phyloP scores from a whole-genome alignment of 352 stramenopile species.

The Phytophthora nicotianae region DNA sequence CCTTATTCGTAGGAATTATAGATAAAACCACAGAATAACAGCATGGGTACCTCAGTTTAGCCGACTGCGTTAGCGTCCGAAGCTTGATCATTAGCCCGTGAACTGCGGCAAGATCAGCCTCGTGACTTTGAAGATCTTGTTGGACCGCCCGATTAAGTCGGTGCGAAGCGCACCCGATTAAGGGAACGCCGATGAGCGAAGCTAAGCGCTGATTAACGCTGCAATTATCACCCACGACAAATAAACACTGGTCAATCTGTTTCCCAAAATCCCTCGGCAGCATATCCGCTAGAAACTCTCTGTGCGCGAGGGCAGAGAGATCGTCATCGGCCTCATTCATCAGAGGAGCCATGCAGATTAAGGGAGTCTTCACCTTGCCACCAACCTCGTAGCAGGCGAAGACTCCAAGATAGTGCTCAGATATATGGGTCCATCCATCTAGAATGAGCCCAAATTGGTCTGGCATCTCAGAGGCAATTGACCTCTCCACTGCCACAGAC shows the following conservation, averaged over 20 bases:
- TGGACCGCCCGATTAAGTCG: too few relatives aligned
- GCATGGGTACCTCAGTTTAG: too few relatives aligned
- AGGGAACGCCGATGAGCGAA: too few relatives aligned
- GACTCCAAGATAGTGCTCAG: neutral
- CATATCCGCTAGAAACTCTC: neutral
- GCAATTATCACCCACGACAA: too few relatives aligned
- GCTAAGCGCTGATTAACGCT: too few relatives aligned
- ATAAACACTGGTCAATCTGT: neutral
- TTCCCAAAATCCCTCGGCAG: neutral
- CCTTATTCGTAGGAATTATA: too few relatives aligned
- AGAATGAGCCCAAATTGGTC: neutral
- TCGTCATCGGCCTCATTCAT: neutral
- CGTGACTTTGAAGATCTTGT: too few relatives aligned
- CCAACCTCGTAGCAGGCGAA: neutral
- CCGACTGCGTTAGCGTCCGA: too few relatives aligned
- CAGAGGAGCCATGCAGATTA: neutral
- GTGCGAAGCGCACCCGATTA: too few relatives aligned
- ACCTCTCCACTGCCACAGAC: neutral
- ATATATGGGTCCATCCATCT: neutral
- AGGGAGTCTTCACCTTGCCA: neutral
- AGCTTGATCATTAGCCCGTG: too few relatives aligned
- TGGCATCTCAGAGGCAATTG: neutral
- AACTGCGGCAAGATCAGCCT: too few relatives aligned
- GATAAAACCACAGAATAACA: too few relatives aligned
- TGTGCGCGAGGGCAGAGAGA: neutral